Conservation (phyloP, 192 early-diverging fungal species). For the Geranomyces michiganensis region DNA sequence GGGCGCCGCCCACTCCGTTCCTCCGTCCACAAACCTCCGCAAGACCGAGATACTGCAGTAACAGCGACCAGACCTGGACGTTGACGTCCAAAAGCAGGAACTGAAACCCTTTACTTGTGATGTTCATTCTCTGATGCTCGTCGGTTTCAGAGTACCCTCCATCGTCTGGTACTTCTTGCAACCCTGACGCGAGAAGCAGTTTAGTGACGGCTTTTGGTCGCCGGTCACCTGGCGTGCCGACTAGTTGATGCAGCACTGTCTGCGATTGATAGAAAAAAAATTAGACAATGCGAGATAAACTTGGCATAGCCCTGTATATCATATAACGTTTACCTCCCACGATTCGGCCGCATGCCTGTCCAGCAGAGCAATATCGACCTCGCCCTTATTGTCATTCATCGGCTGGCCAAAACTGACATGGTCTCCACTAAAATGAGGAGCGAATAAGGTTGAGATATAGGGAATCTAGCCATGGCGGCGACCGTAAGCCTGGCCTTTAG, state of each 20-base stretch:
- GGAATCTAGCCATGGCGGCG: too few relatives aligned
- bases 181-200: constrained; percentile 72
- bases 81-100: constrained; percentile 92
- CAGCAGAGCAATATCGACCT: constrained; percentile 72
- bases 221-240: constrained; percentile 72
- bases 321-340: constrained; percentile 80
- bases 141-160: background rate
- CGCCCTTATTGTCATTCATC: constrained; percentile 57
- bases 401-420: constrained; percentile 86
- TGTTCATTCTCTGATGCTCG: constrained; percentile 43
- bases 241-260: constrained; percentile 90
- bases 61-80: constrained; percentile 94
- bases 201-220: constrained; percentile 70
- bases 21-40: constrained; percentile 53
- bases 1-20: background rate
- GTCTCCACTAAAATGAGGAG: constrained; percentile 62
- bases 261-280: constrained; percentile 10
- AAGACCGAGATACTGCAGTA: constrained; percentile 90
- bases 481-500: too few relatives aligned
- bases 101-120: constrained; percentile 97
- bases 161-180: constrained; percentile 42
- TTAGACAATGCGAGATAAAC: background rate
- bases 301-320: too few relatives aligned
- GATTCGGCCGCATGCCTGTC: constrained; percentile 77
- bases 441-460: too few relatives aligned